A percentile compares a stretch with the other conserved stretches of the same genome.
Conservation (phyloP, 257 asterid genomes). For the Cordia subcordata region DNA sequence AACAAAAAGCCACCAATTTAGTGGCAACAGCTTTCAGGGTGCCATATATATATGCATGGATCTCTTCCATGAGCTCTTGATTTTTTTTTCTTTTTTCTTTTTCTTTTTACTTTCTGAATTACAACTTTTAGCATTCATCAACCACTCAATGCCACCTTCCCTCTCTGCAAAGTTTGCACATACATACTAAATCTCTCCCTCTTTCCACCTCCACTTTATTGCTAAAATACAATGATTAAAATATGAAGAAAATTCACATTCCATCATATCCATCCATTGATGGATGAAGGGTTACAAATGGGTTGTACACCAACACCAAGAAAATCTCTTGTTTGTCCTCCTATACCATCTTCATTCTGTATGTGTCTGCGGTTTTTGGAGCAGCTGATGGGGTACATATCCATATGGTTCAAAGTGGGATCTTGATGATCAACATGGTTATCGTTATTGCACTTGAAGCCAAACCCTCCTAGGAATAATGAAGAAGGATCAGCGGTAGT, state of each 20-base stretch:
- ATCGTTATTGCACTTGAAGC: slow-evolving; percentile 25
- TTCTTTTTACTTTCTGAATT: no score
- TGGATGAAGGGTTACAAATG: slow-evolving; percentile 71
- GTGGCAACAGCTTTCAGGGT: slow-evolving; percentile 37
- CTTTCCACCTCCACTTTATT: slow-evolving; percentile 27
- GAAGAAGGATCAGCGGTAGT: slow-evolving; percentile 41
- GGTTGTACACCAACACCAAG: slow-evolving; percentile 86
- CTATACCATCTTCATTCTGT: slow-evolving; percentile 29
- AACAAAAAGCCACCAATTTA: slow-evolving; percentile 31
- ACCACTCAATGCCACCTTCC: slow-evolving; percentile 47
- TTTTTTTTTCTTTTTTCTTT: neutral
- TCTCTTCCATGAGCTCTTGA: slow-evolving; percentile 25
- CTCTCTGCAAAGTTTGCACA: slow-evolving; percentile 42
- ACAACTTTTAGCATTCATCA: slow-evolving; percentile 36
- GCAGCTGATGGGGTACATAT: slow-evolving; percentile 40
- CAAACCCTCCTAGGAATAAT: slow-evolving; percentile 42
- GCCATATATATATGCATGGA: slow-evolving; percentile 68
- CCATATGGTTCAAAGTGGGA: slow-evolving; percentile 21
- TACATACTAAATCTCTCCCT: slow-evolving; percentile 26
- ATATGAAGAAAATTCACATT: neutral
- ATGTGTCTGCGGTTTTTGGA: slow-evolving; percentile 41
- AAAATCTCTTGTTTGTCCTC: slow-evolving; percentile 87
- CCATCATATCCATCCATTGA: slow-evolving; percentile 80
- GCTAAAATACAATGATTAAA: slow-evolving; percentile 6
- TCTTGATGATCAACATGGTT: slow-evolving; percentile 20